A percentile compares a stretch with the other conserved stretches of the same genome.
These are phyloP conservation scores for Penicillium nordicum DNA, from an alignment of 2,329 filamentous ascomycete genomes.

Conservation along the genomic window DNA sequence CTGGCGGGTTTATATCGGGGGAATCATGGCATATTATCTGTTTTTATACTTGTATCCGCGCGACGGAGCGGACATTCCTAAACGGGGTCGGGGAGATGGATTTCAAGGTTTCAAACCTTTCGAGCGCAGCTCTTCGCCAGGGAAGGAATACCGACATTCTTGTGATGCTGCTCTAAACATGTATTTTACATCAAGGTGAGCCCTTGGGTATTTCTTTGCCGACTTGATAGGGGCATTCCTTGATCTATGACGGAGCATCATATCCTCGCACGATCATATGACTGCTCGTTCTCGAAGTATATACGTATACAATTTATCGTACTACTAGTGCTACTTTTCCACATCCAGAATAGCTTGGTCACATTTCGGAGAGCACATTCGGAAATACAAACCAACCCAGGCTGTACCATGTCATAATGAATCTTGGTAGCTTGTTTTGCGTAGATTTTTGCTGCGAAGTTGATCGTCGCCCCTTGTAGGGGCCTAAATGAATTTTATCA, in stretches of 20 bases:
- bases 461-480: not conserved
- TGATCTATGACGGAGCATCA: not conserved
- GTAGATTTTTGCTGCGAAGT: too few species aligned
- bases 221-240: not conserved
- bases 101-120: not conserved
- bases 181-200: not conserved
- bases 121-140: not conserved
- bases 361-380: too few species aligned
- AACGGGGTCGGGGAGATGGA: constrained; percentile 2
- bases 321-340: not conserved
- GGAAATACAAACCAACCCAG: too few species aligned
- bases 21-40: constrained; percentile 1
- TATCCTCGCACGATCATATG: not conserved
- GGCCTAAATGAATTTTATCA: not conserved
- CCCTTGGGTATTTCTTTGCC: not conserved
- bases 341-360: too few species aligned
- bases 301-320: too few species aligned
- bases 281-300: not conserved
- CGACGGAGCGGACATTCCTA: constrained; percentile 7
- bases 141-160: not conserved
- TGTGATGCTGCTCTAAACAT: not conserved
- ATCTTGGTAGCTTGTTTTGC: too few species aligned
- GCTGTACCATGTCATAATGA: too few species aligned
- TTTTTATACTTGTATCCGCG: not conserved
- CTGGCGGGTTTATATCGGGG: not conserved